Evolutionary conservation across 345 rosid species (phyloP).

Genomic region (Geranium brycei): DNA sequence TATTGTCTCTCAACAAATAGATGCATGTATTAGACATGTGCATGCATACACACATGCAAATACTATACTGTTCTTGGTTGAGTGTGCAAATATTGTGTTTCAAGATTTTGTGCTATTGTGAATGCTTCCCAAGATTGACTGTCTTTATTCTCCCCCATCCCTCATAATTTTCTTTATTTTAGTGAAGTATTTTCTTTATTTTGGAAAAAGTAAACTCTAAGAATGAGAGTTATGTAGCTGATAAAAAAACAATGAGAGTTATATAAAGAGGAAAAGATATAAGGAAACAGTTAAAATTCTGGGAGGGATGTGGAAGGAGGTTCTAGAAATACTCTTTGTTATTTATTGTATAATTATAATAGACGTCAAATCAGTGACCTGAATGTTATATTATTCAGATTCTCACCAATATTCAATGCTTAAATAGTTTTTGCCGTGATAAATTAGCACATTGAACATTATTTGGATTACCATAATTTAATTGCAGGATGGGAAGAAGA

Average conservation of each 20-base stretch:
- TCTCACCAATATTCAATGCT: neutral
- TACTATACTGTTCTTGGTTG: neutral
- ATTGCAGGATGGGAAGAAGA: slow-evolving; percentile 44
- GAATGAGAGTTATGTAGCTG: too few species aligned
- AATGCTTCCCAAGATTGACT: neutral
- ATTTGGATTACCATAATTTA: neutral
- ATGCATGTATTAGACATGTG: neutral
- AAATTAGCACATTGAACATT: neutral
- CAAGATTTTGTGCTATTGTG: neutral
- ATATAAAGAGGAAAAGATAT: too few species aligned
- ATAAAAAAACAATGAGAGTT: too few species aligned
- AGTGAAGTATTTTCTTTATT: too few species aligned
- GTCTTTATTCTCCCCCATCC: too few species aligned
- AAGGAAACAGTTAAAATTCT: too few species aligned
- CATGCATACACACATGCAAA: neutral
- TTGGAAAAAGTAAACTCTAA: too few species aligned
- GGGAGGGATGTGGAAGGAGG: too few species aligned
- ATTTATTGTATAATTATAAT: too few species aligned
- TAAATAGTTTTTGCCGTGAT: neutral
- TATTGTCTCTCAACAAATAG: slow-evolving; percentile 15
- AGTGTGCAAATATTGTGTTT: neutral
- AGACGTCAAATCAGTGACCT: too few species aligned
- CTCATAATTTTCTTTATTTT: too few species aligned
- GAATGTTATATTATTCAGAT: neutral
- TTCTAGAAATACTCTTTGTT: too few species aligned